These are phyloP conservation scores for Bauhinia variegata DNA, from an alignment of 306 rosid genomes.

Conservation along the genomic window DNA sequence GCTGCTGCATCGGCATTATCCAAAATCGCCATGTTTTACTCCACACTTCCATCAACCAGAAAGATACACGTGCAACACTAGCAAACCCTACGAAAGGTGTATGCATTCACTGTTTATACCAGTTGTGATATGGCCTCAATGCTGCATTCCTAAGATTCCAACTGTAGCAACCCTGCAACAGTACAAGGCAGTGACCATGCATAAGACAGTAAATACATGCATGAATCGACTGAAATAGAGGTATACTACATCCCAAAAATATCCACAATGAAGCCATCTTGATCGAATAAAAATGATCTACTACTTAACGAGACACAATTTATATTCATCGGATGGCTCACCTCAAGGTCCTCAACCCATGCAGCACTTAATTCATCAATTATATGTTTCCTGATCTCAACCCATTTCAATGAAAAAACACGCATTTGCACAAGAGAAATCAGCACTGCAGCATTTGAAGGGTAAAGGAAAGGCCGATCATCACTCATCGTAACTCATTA, in stretches of 20 bases:
- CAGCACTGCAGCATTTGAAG: conserved; percentile 78
- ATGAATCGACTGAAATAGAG: conserved; percentile 20
- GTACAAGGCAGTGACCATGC: conserved; percentile 23
- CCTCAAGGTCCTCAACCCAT: conserved; percentile 13
- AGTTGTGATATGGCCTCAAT: conserved; percentile 73
- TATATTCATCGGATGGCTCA: conserved; percentile 13
- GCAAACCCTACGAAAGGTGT: conserved; percentile 29
- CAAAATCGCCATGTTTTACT: conserved; percentile 28
- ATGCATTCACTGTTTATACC: conserved; percentile 64
- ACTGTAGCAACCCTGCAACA: conserved; percentile 71
- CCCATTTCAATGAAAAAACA: conserved; percentile 20
- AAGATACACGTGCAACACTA: conserved; percentile 26
- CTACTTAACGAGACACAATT: neutral
- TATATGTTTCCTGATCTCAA: conserved; percentile 25
- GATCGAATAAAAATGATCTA: neutral
- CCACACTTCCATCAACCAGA: conserved; percentile 28
- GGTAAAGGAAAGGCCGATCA: conserved; percentile 81
- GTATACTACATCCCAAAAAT: neutral
- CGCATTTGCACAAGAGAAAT: conserved; percentile 77
- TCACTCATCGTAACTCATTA: too few relatives aligned
- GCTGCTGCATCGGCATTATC: conserved; percentile 19
- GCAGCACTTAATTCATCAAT: conserved; percentile 30
- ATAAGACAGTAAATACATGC: neutral
- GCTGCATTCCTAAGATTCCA: conserved; percentile 63
- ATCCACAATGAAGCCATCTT: neutral